Evolutionary conservation across 805 yeast species (phyloP), one percentile per base, ranked within the genome.

Genomic region (Ogataea nonfermentans): DNA sequence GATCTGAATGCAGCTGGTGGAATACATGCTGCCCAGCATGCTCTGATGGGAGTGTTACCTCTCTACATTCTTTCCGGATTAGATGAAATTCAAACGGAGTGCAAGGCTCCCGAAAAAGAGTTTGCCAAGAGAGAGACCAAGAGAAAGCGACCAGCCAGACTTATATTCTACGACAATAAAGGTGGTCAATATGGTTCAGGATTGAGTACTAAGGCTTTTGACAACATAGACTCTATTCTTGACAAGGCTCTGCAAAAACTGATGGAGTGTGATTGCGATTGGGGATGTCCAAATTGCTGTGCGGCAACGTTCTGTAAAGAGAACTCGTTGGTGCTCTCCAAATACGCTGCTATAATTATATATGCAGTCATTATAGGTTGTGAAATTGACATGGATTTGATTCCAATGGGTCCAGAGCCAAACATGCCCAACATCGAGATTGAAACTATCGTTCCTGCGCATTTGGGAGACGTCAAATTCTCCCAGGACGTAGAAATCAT

Each of bases 71-170:
- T 79, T 9, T 79, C 86, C 12, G 85, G 87, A 1, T 73, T 76
- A 4, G 84, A 80, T 48, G 99, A 93, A 51, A 72, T 93, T 10
- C 76, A 76, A 31, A 87, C 98, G 0, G 99, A 93, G 61, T 93
- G 99, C 62, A 93, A 93, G 55, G 97, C 98, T 0, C 97, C 99
- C 0, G 95, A 89, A 49, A 93, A 93, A 53, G 99, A 93, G 57
- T 86, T 91, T 69, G 86, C 96, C 1, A 72, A 73, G 34, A 63
- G 88, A 20, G 84, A 84, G 54, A 74, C 91, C 0, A 61, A 63
- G 12, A 66, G 99, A 28, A 76, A 74, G 41, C 66, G 99, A 29
- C 98, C 98, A 0, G 95, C 95, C 0, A 67, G 99, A 38, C 65
- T 93, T 35, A 78, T 90, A 1, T 84, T 93, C 50, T 80, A 79